phyloP scores from a whole-genome alignment of 2,329 filamentous ascomycete genomes.

The Xylariomycetidae sp. region DNA sequence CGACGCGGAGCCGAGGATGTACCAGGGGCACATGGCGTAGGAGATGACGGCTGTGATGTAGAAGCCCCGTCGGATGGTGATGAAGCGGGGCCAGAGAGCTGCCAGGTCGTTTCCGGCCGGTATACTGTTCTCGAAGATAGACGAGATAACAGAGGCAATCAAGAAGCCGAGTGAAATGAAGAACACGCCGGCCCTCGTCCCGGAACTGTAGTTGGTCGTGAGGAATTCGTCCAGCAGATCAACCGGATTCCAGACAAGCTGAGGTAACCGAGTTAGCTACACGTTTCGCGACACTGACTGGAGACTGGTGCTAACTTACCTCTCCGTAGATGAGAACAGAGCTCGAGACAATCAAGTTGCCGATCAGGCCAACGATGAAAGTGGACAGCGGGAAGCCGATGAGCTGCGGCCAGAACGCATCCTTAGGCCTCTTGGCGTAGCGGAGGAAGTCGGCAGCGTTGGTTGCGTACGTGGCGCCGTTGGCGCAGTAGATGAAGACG shows the following conservation, averaged over 20 bases:
- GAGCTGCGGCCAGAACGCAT: constrained; percentile 36
- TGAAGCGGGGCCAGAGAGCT: constrained; percentile 33
- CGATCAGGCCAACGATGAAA: neutral
- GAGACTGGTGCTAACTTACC: no score
- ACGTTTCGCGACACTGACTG: no score
- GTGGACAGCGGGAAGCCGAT: constrained; percentile 18
- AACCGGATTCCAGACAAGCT: constrained; percentile 22
- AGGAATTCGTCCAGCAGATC: constrained; percentile 31
- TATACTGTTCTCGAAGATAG: constrained; percentile 39
- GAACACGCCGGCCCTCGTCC: constrained; percentile 33
- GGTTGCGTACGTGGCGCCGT: constrained; percentile 32
- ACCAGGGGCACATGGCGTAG: constrained; percentile 18
- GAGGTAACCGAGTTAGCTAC: no score
- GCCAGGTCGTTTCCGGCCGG: constrained; percentile 35
- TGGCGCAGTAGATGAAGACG: constrained; percentile 9
- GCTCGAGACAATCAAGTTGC: neutral
- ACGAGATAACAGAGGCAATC: constrained; percentile 38
- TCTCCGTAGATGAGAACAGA: neutral
- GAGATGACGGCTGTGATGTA: constrained; percentile 24
- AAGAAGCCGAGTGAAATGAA: constrained; percentile 37
- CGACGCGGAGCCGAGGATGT: constrained; percentile 23
- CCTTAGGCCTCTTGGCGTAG: constrained; percentile 34
- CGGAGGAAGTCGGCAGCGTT: constrained; percentile 40
- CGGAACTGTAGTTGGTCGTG: constrained; percentile 27
- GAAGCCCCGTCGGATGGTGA: constrained; percentile 34